Percentiles rank a stretch among this genome's conserved stretches.
Conservation (phyloP, 306 rosid species). For the Phaseolus lunatus region DNA sequence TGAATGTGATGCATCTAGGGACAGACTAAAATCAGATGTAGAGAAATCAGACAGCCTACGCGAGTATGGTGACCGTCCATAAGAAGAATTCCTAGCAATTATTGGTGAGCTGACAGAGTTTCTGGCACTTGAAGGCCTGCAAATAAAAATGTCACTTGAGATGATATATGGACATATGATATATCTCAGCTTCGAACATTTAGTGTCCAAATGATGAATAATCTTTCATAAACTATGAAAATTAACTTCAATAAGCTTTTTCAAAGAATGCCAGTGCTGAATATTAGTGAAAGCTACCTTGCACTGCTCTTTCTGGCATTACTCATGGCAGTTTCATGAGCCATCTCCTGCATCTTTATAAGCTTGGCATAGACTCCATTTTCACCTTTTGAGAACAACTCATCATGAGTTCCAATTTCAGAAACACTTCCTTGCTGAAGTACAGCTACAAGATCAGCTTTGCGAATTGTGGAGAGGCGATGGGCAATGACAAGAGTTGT, state of each 20-base stretch:
- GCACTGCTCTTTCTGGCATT: constrained; percentile 99
- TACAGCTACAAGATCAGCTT: constrained; percentile 97
- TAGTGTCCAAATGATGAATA: constrained; percentile 16
- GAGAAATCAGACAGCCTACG: constrained; percentile 98
- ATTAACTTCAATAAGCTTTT: background rate
- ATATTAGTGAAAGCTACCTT: constrained; percentile 56
- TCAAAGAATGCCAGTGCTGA: constrained; percentile 14
- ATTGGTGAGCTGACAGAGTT: constrained; percentile 99
- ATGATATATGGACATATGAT: background rate
- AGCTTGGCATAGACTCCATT: constrained; percentile 96
- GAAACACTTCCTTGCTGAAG: constrained; percentile 93
- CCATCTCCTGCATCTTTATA: constrained; percentile 88
- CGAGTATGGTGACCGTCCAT: constrained; percentile 97
- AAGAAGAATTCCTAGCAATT: constrained; percentile 93
- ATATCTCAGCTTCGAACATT: background rate
- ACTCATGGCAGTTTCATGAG: constrained; percentile 88
- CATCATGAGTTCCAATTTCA: constrained; percentile 97
- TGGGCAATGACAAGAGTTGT: constrained; percentile 97
- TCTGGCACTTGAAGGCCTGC: constrained; percentile 98
- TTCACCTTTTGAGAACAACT: constrained; percentile 85
- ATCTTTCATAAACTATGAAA: background rate
- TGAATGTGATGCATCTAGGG: constrained; percentile 81
- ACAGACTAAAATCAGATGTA: constrained; percentile 89
- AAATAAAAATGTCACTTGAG: constrained; percentile 42
- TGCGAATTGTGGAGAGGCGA: constrained; percentile 96